Conservation (phyloP, 2,329 filamentous ascomycete species). For the Didymellaceae sp. region DNA sequence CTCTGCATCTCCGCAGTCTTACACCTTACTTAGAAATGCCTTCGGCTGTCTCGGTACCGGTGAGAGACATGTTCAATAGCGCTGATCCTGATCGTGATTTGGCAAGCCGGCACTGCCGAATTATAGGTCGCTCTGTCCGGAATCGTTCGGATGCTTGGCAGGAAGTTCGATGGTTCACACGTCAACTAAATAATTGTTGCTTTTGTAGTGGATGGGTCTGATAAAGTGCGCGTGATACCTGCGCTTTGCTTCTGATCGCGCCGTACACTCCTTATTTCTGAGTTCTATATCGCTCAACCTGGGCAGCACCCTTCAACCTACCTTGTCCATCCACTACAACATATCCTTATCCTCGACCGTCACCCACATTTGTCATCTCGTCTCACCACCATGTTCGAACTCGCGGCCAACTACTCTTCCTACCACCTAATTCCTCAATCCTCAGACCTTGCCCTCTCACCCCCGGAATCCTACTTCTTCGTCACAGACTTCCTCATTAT, state of each 20-base stretch:
- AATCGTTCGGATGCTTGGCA: conserved; percentile 32
- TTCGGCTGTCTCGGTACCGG: neutral
- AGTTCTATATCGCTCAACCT: too few relatives aligned
- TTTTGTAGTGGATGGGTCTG: neutral
- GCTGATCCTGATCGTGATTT: neutral
- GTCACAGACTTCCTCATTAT: conserved; percentile 52
- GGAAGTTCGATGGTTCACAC: conserved; percentile 4
- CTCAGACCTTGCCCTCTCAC: conserved; percentile 51
- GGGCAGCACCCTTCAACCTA: neutral
- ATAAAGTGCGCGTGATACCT: neutral
- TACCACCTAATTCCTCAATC: conserved; percentile 61
- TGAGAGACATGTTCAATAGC: neutral
- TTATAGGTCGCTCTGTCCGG: conserved; percentile 16
- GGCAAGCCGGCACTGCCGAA: conserved; percentile 4
- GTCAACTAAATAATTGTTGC: conserved; percentile 8
- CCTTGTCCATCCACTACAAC: conserved; percentile 1
- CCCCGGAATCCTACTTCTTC: conserved; percentile 50
- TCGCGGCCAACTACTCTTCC: conserved; percentile 44
- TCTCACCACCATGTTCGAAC: conserved; percentile 35
- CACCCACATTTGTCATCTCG: neutral
- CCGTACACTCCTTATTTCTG: neutral
- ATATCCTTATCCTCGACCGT: too few relatives aligned
- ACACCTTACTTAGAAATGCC: neutral
- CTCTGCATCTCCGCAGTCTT: neutral
- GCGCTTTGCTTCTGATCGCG: neutral